A percentile compares a stretch with the other conserved stretches of the same genome.
Conservation (phyloP, 306 rosid genomes). For the Canavalia ensiformis region DNA sequence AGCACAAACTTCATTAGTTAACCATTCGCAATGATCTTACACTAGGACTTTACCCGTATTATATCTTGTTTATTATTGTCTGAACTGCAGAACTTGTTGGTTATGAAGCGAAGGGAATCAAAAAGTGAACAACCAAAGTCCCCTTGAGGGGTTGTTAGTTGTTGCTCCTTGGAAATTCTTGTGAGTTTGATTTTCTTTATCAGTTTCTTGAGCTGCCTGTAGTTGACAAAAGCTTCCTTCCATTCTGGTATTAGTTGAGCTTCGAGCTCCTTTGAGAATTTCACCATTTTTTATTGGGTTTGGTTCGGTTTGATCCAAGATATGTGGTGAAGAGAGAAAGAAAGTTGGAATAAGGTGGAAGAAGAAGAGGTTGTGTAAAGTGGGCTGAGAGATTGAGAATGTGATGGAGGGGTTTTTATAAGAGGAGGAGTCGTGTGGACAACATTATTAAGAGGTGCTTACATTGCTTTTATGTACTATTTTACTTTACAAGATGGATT, state of each 20-base stretch:
- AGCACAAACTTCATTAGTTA: not conserved
- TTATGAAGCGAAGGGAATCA: conserved; percentile 53
- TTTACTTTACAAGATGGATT: not conserved
- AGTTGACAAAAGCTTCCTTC: conserved; percentile 83
- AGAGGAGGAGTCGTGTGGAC: conserved; percentile 46
- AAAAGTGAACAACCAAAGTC: conserved; percentile 68
- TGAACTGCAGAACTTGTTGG: conserved; percentile 46
- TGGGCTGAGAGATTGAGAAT: conserved; percentile 34
- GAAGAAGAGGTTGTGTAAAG: not conserved
- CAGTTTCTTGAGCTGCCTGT: conserved; percentile 78
- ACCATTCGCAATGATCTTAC: not conserved
- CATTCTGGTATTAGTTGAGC: conserved; percentile 95
- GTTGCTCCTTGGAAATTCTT: conserved; percentile 43
- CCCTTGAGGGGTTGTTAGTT: not conserved
- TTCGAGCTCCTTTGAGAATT: conserved; percentile 93
- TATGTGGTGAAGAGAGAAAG: conserved; percentile 17
- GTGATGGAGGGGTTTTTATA: conserved; percentile 46
- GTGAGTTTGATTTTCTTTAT: conserved; percentile 75
- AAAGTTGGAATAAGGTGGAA: conserved; percentile 25
- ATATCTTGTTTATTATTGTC: conserved; percentile 42
- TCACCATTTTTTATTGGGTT: conserved; percentile 66
- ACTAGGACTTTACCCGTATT: conserved; percentile 47
- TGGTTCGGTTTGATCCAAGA: not conserved
- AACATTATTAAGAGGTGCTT: conserved; percentile 25
- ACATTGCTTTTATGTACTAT: conserved; percentile 22